phyloP scores from a whole-genome alignment of 2,329 filamentous ascomycete genomes.

The Diaporthe vaccinii region DNA sequence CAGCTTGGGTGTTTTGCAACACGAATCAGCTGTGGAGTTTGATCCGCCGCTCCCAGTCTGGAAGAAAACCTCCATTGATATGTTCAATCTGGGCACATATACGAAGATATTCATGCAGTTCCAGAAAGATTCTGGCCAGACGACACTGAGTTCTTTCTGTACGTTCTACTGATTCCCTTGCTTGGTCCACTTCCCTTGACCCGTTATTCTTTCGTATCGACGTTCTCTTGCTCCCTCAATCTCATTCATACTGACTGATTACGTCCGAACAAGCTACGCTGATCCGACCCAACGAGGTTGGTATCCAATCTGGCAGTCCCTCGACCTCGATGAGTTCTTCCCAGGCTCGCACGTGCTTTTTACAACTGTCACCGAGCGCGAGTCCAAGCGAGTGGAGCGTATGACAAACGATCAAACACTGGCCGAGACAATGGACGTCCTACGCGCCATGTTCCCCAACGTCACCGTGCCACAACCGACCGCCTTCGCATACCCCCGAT shows the following conservation, averaged over 20 bases:
- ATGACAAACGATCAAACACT: constrained; percentile 7
- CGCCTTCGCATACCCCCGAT: background rate
- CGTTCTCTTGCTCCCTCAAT: too few relatives aligned
- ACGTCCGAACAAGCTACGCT: background rate
- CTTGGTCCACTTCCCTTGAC: background rate
- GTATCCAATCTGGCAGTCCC: constrained; percentile 18
- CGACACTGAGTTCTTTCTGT: constrained; percentile 19
- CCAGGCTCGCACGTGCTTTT: constrained; percentile 2
- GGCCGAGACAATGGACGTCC: constrained; percentile 1
- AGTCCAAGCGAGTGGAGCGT: constrained; percentile 11
- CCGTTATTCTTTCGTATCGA: too few relatives aligned
- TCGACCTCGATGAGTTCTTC: constrained; percentile 11
- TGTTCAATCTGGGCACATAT: background rate
- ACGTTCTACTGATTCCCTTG: background rate
- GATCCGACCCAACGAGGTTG: constrained; percentile 13
- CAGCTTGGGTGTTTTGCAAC: background rate
- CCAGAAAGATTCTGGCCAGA: background rate
- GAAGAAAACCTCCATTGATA: background rate
- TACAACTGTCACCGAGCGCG: constrained; percentile 1
- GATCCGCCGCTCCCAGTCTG: background rate
- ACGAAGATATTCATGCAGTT: constrained; percentile 24
- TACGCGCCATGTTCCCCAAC: constrained; percentile 18
- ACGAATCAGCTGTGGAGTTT: constrained; percentile 1
- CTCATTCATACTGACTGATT: background rate
- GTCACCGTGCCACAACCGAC: background rate